Evolutionary conservation across 1,284 basidiomycete species (phyloP).

Genomic region (Austroboletus niveus): DNA sequence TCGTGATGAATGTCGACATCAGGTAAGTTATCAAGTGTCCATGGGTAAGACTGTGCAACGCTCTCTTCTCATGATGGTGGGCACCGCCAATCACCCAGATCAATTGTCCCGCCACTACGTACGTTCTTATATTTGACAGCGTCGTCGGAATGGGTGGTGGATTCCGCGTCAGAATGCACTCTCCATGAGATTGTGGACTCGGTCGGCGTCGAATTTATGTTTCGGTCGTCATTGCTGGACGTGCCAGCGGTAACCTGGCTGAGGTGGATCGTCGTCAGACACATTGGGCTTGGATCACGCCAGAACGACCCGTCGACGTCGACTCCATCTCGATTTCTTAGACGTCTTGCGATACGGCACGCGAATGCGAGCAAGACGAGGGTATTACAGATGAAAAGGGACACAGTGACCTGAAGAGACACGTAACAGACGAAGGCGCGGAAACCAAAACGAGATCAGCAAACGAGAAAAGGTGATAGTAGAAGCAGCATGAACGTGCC

Average conservation of each 20-base stretch:
- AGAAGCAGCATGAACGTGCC: background rate
- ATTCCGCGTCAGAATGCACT: background rate
- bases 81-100: background rate
- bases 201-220: background rate
- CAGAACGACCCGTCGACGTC: constrained; percentile 1
- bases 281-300: background rate
- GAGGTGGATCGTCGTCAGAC: background rate
- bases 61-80: background rate
- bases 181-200: background rate
- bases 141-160: background rate
- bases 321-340: background rate
- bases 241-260: background rate
- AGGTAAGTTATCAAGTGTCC: background rate
- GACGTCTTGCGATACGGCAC: constrained; percentile 5
- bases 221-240: too few species aligned
- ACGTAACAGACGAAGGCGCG: background rate
- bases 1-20: background rate
- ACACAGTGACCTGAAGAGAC: constrained; percentile 2
- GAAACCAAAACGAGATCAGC: background rate
- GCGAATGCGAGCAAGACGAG: constrained; percentile 8
- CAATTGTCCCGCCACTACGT: background rate
- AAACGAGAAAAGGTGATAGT: background rate
- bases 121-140: too few species aligned
- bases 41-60: too few species aligned
- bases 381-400: constrained; percentile 13